Base-by-base conservation (phyloP, 2,329 filamentous ascomycete species). In the Cladosporium sp. region DNA sequence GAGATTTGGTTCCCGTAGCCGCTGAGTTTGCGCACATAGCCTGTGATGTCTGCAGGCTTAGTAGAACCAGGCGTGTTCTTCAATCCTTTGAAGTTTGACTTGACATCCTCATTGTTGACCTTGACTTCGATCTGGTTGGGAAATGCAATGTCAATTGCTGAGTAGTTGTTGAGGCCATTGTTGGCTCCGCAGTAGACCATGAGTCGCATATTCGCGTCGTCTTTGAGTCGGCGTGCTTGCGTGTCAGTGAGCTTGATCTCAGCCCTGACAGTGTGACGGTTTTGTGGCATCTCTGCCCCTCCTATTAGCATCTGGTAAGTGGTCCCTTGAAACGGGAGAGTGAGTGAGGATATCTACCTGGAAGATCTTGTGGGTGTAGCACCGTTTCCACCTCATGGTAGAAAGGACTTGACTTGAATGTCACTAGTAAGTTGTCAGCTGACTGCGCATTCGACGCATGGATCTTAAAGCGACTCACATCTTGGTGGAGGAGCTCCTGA, bases 11-110 rank as follows among this genome's bases (percentile, higher is more conserved):
- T 97, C 55, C 77, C 77, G 68, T 93, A 95, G 42, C 80, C 69
- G 10, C 85, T 83, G 62, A 83, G 86, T 28, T 90, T 83, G 17
- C 87, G 84, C 45, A 97, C 78, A 59, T 84, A 81, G 62, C 83
- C 78, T 7, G 94, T 99, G 61, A 99, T 88, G 74, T 99, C 94
- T 47, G 90, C 91, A 7, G 94, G 94, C 67, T 91, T 86, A 39
- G 94, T 99, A 44, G 94, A 95, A 20, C 94, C 94, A 6, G 93
- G 90, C 72, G 94, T 96, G 72, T 96, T 97, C 75, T 99, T 99
- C 61, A 99, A 75, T 4, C 94, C 94, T 64, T 94, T 89, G 64
- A 96, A 81, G 71, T 97, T 99, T n/a, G 89, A 88, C 73, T 93
- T 94, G 64, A 97, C 82, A 58, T 97, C 91, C 34, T 88, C 88